Percentiles rank a stretch among this genome's conserved stretches.
These are phyloP conservation scores for Gloeostereum incarnatum DNA, from an alignment of 768 basidiomycete species.

Conservation along the genomic window DNA sequence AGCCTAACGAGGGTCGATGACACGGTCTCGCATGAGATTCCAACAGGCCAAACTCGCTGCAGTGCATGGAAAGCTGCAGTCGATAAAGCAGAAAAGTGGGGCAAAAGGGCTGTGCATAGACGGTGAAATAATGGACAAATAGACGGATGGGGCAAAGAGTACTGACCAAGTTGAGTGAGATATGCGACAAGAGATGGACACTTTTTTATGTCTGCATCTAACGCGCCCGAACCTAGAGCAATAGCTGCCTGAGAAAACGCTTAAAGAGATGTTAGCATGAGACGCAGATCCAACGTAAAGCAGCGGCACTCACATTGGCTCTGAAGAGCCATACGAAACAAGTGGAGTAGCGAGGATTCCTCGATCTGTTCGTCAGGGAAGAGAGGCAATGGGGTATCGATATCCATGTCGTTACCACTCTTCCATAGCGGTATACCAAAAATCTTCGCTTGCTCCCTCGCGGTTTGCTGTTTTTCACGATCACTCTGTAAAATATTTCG, in stretches of 20 bases:
- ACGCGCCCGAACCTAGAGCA: slow-evolving; percentile 30
- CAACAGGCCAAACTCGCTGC: slow-evolving; percentile 22
- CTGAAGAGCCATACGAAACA: slow-evolving; percentile 21
- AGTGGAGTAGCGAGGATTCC: slow-evolving; percentile 13
- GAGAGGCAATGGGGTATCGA: slow-evolving; percentile 1
- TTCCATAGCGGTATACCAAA: slow-evolving; percentile 8
- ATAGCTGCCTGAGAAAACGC: slow-evolving; percentile 28
- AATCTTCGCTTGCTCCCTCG: too few species aligned
- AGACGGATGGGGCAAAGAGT: slow-evolving; percentile 9
- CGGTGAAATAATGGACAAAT: slow-evolving; percentile 10
- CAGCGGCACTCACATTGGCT: slow-evolving; percentile 21
- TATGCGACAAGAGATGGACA: slow-evolving; percentile 22
- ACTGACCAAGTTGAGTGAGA: slow-evolving; percentile 32
- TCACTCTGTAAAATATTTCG: slow-evolving; percentile 34
- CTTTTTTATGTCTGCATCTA: slow-evolving; percentile 24
- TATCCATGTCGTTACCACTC: slow-evolving; percentile 6
- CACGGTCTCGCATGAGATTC: too few species aligned
- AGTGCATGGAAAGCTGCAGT: slow-evolving; percentile 23
- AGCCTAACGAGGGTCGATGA: too few species aligned
- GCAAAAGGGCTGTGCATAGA: slow-evolving; percentile 17
- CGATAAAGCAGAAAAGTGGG: slow-evolving; percentile 10
- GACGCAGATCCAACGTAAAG: background rate
- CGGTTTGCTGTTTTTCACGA: slow-evolving; percentile 14
- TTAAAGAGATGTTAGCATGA: slow-evolving; percentile 12
- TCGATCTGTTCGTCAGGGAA: too few species aligned